Evolutionary conservation across 768 basidiomycete species (phyloP).

Genomic region (Agrocybe chaxingu): DNA sequence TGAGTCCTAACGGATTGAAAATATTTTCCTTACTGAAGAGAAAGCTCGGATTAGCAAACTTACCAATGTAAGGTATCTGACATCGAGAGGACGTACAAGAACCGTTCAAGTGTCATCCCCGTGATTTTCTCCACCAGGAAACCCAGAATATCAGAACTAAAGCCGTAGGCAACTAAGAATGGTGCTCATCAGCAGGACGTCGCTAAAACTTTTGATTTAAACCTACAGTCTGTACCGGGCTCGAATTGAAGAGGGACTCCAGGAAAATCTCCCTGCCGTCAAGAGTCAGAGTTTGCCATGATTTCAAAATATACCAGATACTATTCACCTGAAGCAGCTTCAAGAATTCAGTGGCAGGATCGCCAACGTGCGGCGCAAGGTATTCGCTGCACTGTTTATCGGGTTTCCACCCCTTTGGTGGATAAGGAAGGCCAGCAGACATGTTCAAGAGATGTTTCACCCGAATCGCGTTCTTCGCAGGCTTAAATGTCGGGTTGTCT

Average conservation of each 20-base stretch:
- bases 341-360: no score
- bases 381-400: no score
- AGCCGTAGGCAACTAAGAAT: conserved; percentile 25
- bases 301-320: no score
- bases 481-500: conserved; percentile 11
- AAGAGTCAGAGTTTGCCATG: no score
- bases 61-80: background rate
- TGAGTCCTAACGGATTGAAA: conserved; percentile 27
- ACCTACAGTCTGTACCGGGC: conserved; percentile 27
- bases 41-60: background rate
- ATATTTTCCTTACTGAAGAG: conserved; percentile 26
- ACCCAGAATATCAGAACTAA: conserved; percentile 22
- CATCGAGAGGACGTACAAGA: conserved; percentile 19
- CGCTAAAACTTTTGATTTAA: background rate
- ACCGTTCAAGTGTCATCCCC: conserved; percentile 23
- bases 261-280: conserved; percentile 18
- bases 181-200: background rate
- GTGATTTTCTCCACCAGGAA: conserved; percentile 25
- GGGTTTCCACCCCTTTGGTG: background rate
- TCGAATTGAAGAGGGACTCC: conserved; percentile 26
- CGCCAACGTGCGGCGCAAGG: no score
- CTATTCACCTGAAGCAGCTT: no score
- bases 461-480: conserved; percentile 18
- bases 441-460: conserved; percentile 27
- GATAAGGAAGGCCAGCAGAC: conserved; percentile 26